A percentile compares a stretch with the other conserved stretches of the same genome.
Conservation (phyloP, 768 basidiomycete genomes). For the Pisolithus tinctorius region DNA sequence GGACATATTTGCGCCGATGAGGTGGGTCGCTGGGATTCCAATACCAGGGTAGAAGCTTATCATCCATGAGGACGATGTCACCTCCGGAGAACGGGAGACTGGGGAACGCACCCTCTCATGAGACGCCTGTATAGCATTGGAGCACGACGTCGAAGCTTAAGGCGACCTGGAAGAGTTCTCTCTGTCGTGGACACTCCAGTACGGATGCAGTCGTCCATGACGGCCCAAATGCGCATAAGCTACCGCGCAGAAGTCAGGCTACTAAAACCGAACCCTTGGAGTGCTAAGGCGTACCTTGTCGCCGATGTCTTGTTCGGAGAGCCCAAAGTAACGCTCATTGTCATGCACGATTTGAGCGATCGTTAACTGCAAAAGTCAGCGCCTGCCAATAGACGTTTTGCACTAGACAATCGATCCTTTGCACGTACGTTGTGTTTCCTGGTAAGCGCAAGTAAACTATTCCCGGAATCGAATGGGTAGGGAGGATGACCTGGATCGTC, state of each 20-base stretch:
- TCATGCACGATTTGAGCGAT: constrained; percentile 93
- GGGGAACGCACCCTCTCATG: constrained; percentile 67
- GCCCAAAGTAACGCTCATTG: constrained; percentile 80
- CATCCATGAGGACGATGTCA: background rate
- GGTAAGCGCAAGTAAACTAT: constrained; percentile 67
- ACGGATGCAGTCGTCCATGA: constrained; percentile 91
- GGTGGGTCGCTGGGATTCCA: constrained; percentile 27
- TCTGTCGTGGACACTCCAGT: constrained; percentile 78
- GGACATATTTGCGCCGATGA: constrained; percentile 24
- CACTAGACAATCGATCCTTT: background rate
- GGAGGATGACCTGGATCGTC: constrained; percentile 55
- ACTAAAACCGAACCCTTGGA: background rate
- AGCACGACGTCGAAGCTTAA: constrained; percentile 73
- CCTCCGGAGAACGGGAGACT: background rate
- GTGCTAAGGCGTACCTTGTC: constrained; percentile 44
- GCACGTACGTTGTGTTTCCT: constrained; percentile 72
- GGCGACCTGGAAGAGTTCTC: constrained; percentile 77
- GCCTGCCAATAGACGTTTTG: background rate
- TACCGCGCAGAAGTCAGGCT: constrained; percentile 6
- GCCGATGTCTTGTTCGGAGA: constrained; percentile 68
- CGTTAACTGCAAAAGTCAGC: constrained; percentile 53
- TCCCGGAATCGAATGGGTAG: constrained; percentile 76
- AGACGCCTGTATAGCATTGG: constrained; percentile 85
- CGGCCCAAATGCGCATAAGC: constrained; percentile 78
- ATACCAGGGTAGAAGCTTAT: constrained; percentile 49